Evolutionary conservation across 352 stramenopile species (phyloP).

Genomic region (Globisporangium heterothallicum): DNA sequence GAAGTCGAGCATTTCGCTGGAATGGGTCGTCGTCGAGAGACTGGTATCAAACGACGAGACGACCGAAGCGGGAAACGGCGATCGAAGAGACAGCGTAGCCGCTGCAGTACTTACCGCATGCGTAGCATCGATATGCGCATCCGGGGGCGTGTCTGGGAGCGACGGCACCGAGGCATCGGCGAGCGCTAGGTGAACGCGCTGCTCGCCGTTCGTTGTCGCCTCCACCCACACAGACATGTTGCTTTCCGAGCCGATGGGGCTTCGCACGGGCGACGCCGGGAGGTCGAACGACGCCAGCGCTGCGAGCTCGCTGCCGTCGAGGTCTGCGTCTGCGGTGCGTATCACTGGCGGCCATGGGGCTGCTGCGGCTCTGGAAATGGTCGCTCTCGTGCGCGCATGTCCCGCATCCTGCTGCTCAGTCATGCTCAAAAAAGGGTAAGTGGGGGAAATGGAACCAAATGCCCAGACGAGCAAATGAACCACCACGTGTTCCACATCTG

Average conservation of each 20-base stretch:
- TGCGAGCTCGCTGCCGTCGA: slow-evolving; percentile 7
- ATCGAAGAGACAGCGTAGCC: background rate
- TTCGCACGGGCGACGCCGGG: slow-evolving; percentile 54
- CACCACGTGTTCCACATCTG: too few species aligned
- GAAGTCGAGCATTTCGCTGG: slow-evolving; percentile 35
- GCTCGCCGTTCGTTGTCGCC: slow-evolving; percentile 29
- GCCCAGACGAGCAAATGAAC: too few species aligned
- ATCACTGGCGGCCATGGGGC: background rate
- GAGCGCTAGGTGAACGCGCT: slow-evolving; percentile 44
- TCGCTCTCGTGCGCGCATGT: too few species aligned
- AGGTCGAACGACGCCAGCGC: slow-evolving; percentile 57
- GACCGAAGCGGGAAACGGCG: slow-evolving; percentile 1
- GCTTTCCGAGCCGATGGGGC: slow-evolving; percentile 35
- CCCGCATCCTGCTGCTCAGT: too few species aligned
- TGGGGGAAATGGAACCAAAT: too few species aligned
- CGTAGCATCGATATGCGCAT: too few species aligned
- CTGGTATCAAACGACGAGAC: slow-evolving; percentile 8
- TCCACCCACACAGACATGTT: slow-evolving; percentile 56
- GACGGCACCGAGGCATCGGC: slow-evolving; percentile 10
- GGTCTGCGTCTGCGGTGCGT: background rate
- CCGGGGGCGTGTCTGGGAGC: background rate
- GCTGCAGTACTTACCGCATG: slow-evolving; percentile 7
- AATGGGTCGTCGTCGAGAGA: slow-evolving; percentile 4
- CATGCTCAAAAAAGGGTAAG: too few species aligned
- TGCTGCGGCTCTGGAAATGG: too few species aligned